Base-by-base conservation (phyloP, 345 rosid genomes). In the Citrus hindsii region DNA sequence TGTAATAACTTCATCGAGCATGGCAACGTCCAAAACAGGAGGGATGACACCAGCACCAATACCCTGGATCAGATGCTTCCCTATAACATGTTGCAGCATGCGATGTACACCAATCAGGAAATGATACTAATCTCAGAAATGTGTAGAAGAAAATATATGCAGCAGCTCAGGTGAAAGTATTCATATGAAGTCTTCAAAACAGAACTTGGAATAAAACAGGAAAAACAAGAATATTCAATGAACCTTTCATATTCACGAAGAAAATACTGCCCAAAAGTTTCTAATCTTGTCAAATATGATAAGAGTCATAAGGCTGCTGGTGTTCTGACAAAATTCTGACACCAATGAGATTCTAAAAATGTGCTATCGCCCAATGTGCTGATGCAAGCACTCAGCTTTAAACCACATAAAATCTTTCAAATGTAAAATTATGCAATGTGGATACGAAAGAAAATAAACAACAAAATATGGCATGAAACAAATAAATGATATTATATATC, bases 41-140 rank as follows among this genome's bases (percentile, higher is more conserved):
- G 88, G 88, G 58, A 92, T 68, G 53, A 87, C 2, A 63, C 92
- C 93, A 67, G 90, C 86, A 9, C 93, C 93, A 79, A 90, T 80
- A 63, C 93, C 96, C 71, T 88, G 82, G n/a, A 92, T 90, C 78
- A 68, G 55, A 84, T 90, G 92, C 46, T 67, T 66, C 67, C 92
- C 93, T 92, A 75, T 33, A 22, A 67, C 73, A 80, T 37, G 60
- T 28, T 28, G 38, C 46, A 40, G 40, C 53, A 77, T 4, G 58
- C 55, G n/a, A 55, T 24, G 4, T 69, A 40, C 4, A 19, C 1
- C 1, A 14, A 67, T 53, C 16, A 76, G 46, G 32, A 65, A 71
- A 38, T 30, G 63, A 24, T 5, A 67, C 65, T 10, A 9, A 0
- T 18, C 33, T 24, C 28, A 58, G 21, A 10, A 21, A 32, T 9